A percentile compares a stretch with the other conserved stretches of the same genome.
These are phyloP conservation scores for Mortierella antarctica DNA, from an alignment of 192 early-diverging fungal species.

Conservation along the genomic window DNA sequence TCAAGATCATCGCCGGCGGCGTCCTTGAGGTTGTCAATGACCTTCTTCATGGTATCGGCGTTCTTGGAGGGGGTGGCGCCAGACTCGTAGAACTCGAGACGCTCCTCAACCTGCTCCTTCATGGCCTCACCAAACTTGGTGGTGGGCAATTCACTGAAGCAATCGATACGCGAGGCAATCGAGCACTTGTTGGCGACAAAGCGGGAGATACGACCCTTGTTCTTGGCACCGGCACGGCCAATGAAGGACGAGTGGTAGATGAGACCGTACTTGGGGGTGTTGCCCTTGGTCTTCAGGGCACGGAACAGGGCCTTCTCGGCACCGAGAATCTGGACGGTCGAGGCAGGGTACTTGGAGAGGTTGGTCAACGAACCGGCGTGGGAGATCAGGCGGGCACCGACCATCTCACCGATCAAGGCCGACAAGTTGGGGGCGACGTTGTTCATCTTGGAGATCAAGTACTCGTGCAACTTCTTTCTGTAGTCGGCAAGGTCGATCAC, in stretches of 20 bases:
- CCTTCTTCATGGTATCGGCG: conserved; percentile 93
- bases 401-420: conserved; percentile 93
- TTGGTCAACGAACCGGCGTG: conserved; percentile 97
- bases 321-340: conserved; percentile 97
- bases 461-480: conserved; percentile 91
- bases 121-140: conserved; percentile 93
- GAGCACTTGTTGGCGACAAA: conserved; percentile 99
- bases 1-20: conserved; percentile 68
- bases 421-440: conserved; percentile 96
- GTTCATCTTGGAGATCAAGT: conserved; percentile 96
- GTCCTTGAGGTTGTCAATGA: conserved; percentile 71
- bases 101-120: conserved; percentile 95
- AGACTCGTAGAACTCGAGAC: conserved; percentile 93
- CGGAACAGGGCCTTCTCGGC: conserved; percentile 99
- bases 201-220: conserved; percentile 98
- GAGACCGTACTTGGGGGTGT: conserved; percentile 98
- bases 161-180: conserved; percentile 97
- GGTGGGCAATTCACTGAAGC: conserved; percentile 90
- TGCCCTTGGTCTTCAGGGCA: conserved; percentile 95
- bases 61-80: conserved; percentile 91
- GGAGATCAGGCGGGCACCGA: conserved; percentile 95
- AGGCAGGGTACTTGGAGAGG: conserved; percentile 97
- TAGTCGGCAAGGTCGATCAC: conserved; percentile 94
- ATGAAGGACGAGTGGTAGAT: conserved; percentile 98
- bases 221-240: conserved; percentile 94